Percentiles rank a stretch among this genome's conserved stretches.
Evolutionary conservation across 257 asterid species (phyloP).

Genomic region (Gentiana straminea): DNA sequence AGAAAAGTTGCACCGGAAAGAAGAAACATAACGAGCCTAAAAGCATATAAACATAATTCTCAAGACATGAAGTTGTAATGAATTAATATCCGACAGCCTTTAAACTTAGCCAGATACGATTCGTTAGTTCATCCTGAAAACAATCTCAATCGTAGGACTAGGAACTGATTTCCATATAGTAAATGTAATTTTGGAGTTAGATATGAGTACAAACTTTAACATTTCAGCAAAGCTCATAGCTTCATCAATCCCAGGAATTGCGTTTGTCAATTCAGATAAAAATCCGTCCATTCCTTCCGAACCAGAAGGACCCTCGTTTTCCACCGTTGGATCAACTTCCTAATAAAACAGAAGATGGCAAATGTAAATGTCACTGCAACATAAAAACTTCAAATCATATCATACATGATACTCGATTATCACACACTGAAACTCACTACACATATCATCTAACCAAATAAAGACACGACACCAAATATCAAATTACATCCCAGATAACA

Average conservation of each 20-base stretch:
- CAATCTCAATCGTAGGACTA: no score
- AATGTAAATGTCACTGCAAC: no score
- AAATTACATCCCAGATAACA: no score
- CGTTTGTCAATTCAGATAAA: slow-evolving; percentile 76
- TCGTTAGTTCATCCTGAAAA: not conserved
- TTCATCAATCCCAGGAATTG: slow-evolving; percentile 96
- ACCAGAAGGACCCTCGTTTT: slow-evolving; percentile 49
- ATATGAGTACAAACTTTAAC: slow-evolving; percentile 59
- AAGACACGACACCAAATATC: no score
- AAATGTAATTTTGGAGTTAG: not conserved
- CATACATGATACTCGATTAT: no score
- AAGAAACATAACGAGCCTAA: not conserved
- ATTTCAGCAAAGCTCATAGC: slow-evolving; percentile 99
- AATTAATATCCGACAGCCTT: not conserved
- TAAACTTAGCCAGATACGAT: not conserved
- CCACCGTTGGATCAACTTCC: slow-evolving; percentile 96
- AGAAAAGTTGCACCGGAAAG: not conserved
- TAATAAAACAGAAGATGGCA: slow-evolving; percentile 11
- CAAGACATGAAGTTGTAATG: no score
- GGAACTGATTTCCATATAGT: no score
- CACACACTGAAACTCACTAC: no score
- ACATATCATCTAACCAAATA: no score
- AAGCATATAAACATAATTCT: no score
- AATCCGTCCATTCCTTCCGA: slow-evolving; percentile 66
- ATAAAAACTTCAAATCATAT: no score